Conservation (phyloP, 2,329 filamentous ascomycete species). For the Fusarium nematophilum region DNA sequence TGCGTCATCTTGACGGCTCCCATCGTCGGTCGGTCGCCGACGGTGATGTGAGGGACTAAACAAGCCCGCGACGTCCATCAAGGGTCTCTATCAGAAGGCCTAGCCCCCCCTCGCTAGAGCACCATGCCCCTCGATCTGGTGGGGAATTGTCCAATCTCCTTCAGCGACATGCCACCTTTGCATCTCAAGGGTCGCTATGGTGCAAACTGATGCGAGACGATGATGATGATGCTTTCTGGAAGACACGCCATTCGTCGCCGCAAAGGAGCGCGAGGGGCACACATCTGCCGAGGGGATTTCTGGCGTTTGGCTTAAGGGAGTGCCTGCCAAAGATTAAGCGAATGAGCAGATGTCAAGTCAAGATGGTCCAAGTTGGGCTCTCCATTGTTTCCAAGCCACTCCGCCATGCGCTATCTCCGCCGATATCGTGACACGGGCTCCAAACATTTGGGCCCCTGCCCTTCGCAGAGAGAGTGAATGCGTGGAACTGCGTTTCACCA, state of each 20-base stretch:
- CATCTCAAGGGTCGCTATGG: slow-evolving; percentile 25
- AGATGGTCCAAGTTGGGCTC: slow-evolving; percentile 21
- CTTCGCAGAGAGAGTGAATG: slow-evolving; percentile 26
- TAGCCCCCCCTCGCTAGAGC: slow-evolving; percentile 17
- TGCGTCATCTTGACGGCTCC: slow-evolving; percentile 9
- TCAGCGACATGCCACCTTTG: slow-evolving; percentile 41
- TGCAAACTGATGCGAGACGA: slow-evolving; percentile 27
- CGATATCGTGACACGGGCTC: slow-evolving; percentile 31
- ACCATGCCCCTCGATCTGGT: slow-evolving; percentile 43
- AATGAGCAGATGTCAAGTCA: slow-evolving; percentile 30
- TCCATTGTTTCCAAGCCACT: slow-evolving; percentile 23
- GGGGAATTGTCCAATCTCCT: slow-evolving; percentile 43
- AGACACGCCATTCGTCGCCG: slow-evolving; percentile 10
- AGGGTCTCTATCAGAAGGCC: slow-evolving; percentile 13
- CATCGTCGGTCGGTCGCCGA: slow-evolving; percentile 25
- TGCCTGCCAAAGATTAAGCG: slow-evolving; percentile 17
- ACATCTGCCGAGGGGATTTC: slow-evolving; percentile 16
- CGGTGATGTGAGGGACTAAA: slow-evolving; percentile 3
- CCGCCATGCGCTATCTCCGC: slow-evolving; percentile 35
- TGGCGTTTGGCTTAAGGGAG: slow-evolving; percentile 13
- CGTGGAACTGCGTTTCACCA: slow-evolving; percentile 41
- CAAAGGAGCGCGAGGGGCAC: slow-evolving; percentile 14
- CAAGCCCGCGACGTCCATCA: slow-evolving; percentile 17
- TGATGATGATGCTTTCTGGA: slow-evolving; percentile 10
- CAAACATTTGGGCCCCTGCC: slow-evolving; percentile 9